These are phyloP conservation scores for Fusarium vanettenii DNA, from an alignment of 2,329 filamentous ascomycete species.

Conservation along the genomic window DNA sequence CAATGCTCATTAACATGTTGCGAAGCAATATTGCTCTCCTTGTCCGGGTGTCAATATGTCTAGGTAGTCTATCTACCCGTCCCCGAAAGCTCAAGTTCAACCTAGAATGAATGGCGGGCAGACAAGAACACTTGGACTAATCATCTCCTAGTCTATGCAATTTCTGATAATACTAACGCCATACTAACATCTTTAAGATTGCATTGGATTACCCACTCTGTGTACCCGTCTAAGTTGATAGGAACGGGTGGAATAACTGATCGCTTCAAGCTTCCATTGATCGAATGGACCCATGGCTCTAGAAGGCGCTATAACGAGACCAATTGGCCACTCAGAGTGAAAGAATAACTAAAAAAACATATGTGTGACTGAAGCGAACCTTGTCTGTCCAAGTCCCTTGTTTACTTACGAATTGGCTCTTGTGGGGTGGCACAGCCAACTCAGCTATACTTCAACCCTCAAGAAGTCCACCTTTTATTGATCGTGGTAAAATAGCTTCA, in stretches of 20 bases:
- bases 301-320: background rate
- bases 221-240: background rate
- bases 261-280: background rate
- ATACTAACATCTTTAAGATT: accelerated
- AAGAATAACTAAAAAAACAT: background rate
- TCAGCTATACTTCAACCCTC: background rate
- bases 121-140: background rate
- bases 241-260: background rate
- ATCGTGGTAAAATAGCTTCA: background rate
- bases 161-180: background rate
- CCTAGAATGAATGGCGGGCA: background rate
- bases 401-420: background rate
- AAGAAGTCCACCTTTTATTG: background rate
- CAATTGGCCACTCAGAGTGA: background rate
- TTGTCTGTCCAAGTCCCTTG: background rate
- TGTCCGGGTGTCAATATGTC: background rate
- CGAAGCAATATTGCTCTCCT: background rate
- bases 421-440: background rate
- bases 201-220: no score
- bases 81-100: background rate
- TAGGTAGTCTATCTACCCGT: background rate
- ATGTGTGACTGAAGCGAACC: background rate
- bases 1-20: background rate
- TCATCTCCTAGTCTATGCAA: background rate
- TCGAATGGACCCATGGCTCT: background rate